These are phyloP conservation scores for Tylopilus plumbeoviolaceoides DNA, from an alignment of 768 basidiomycete species.

Conservation along the genomic window DNA sequence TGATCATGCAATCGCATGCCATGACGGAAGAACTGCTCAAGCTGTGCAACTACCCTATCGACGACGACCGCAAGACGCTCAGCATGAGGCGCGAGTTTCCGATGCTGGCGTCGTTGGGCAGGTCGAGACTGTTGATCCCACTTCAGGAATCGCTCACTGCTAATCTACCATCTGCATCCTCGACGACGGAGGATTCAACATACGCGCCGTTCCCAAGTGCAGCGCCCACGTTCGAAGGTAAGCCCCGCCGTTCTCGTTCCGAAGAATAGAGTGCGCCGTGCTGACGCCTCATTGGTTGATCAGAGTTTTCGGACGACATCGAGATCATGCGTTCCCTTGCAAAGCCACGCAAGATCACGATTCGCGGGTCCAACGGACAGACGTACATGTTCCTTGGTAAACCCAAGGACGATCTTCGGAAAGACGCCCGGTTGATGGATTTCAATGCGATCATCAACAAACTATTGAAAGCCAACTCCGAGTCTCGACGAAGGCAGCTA, in stretches of 20 bases:
- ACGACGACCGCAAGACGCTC: constrained; percentile 35
- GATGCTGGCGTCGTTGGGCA: constrained; percentile 51
- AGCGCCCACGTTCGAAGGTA: constrained; percentile 72
- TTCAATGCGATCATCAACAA: constrained; percentile 98
- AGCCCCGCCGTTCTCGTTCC: background rate
- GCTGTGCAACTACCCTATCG: constrained; percentile 56
- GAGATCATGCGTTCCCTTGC: constrained; percentile 90
- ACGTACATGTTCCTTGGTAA: constrained; percentile 92
- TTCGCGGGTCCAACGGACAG: constrained; percentile 78
- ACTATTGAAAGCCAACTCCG: constrained; percentile 87
- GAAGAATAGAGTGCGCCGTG: background rate
- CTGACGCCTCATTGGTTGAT: constrained; percentile 1
- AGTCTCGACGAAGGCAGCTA: constrained; percentile 85
- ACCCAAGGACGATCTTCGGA: constrained; percentile 94
- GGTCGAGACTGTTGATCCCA: constrained; percentile 76
- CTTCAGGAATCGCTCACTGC: constrained; percentile 91
- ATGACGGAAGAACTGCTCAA: constrained; percentile 71
- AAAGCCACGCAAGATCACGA: constrained; percentile 85
- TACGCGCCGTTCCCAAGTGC: constrained; percentile 80
- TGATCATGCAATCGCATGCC: constrained; percentile 50
- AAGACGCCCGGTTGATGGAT: constrained; percentile 97
- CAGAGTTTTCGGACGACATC: constrained; percentile 80
- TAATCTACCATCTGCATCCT: constrained; percentile 73
- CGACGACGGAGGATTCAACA: constrained; percentile 40
- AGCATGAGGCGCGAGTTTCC: constrained; percentile 51